These are phyloP conservation scores for Ophidiomyces ophidiicola DNA, from an alignment of 2,329 filamentous ascomycete species.

Conservation along the genomic window DNA sequence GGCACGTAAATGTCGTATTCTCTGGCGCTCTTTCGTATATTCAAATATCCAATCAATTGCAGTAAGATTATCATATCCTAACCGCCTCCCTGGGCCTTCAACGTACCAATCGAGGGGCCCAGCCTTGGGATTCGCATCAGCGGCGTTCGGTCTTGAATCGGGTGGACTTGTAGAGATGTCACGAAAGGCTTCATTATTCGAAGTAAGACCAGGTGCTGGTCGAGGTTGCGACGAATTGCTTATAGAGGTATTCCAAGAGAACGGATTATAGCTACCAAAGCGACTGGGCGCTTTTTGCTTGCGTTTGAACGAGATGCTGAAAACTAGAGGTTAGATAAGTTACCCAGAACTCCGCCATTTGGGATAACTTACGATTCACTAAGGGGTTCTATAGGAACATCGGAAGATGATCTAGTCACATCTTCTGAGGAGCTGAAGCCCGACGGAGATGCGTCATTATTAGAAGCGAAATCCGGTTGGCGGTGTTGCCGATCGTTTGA, in stretches of 20 bases:
- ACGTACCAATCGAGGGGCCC: constrained; percentile 64
- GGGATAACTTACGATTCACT: constrained; percentile 26
- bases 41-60: constrained; percentile 99
- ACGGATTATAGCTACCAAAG: constrained; percentile 31
- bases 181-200: constrained; percentile 14
- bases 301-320: constrained; percentile 33
- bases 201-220: constrained; percentile 12
- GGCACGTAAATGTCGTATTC: constrained; percentile 62
- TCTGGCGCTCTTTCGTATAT: constrained; percentile 88
- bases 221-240: neutral
- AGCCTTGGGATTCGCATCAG: constrained; percentile 28
- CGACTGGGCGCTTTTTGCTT: constrained; percentile 31
- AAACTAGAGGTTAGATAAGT: constrained; percentile 3
- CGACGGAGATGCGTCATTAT: neutral
- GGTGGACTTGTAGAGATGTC: constrained; percentile 18
- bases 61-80: constrained; percentile 90
- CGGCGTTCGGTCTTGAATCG: constrained; percentile 20
- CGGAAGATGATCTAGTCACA: neutral
- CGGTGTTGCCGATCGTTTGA: constrained; percentile 6
- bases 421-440: neutral
- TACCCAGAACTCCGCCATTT: neutral
- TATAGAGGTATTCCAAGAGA: constrained; percentile 20
- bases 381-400: constrained; percentile 19
- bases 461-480: neutral
- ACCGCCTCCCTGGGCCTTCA: constrained; percentile 76